Percentiles rank a stretch among this genome's conserved stretches.
phyloP scores from a whole-genome alignment of 257 asterid genomes.

The Haberlea rhodopensis region DNA sequence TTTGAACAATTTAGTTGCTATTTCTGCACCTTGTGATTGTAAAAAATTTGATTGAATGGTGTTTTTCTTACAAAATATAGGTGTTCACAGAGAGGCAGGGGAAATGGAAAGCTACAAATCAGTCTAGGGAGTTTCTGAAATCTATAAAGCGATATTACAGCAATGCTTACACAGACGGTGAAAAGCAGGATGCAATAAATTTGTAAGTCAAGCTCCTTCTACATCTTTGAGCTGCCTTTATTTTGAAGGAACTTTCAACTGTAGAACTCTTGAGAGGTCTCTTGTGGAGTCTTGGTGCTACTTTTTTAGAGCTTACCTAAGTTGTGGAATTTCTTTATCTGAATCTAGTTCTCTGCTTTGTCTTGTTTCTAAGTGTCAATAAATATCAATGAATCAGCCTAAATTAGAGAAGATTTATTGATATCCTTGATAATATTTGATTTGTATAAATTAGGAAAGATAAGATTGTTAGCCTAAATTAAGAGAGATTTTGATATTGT shows the following conservation, averaged over 20 bases:
- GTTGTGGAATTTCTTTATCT: constrained; percentile 10
- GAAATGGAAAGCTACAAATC: constrained; percentile 98
- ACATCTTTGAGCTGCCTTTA: constrained; percentile 22
- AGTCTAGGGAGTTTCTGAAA: constrained; percentile 93
- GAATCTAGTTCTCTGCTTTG: constrained; percentile 7
- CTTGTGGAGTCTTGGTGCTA: constrained; percentile 16
- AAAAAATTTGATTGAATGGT: constrained; percentile 18
- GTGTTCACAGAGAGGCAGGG: constrained; percentile 99
- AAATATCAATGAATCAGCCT: too few relatives aligned
- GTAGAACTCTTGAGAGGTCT: constrained; percentile 18
- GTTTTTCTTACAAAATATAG: constrained; percentile 37
- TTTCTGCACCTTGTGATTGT: constrained; percentile 10
- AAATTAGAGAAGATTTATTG: too few relatives aligned
- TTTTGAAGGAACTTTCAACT: constrained; percentile 17
- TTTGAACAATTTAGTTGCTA: constrained; percentile 15
- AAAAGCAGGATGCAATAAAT: constrained; percentile 99
- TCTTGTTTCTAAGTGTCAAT: constrained; percentile 27
- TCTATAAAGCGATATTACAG: constrained; percentile 96
- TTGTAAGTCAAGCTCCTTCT: constrained; percentile 49
- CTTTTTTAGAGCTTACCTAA: not conserved
- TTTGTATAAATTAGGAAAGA: too few relatives aligned
- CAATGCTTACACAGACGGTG: constrained; percentile 97
- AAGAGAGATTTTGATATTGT: too few relatives aligned
- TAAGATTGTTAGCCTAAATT: too few relatives aligned
- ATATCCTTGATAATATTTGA: too few relatives aligned